Evolutionary conservation across 768 basidiomycete species (phyloP), one percentile per base, ranked within the genome.

Genomic region (Leccinum rimulosum): DNA sequence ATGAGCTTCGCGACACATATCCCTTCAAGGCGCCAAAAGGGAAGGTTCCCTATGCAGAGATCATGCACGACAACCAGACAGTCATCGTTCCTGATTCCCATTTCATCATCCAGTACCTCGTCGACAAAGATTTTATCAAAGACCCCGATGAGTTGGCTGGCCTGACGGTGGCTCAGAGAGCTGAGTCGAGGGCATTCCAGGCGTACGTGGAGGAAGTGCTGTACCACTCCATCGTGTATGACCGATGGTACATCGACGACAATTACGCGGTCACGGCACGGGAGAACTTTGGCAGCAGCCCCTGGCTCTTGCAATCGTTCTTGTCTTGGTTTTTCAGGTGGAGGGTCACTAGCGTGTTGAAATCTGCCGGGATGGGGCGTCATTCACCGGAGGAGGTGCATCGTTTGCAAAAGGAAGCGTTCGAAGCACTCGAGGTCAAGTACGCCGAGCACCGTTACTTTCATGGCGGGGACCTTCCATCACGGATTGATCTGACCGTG

Each of bases 121-220:
- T 74, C 11, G 65, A 69, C 19, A 61, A 62, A 1, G 59, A 50
- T 11, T 57, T 75, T 11, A 25, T 66, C 54, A 57, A 62, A 27
- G 73, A 75, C 49, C 71, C 69, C 4, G 73, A 74, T 40, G 58
- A 65, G 5, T 33, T 61, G 17, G 73, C 70, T 0, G 61, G 60
- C 7, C 47, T 74, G 59, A 69, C 74, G 4, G 14, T 64, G 1
- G 61, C 31, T 22, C 71, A 75, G 58, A 66, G 22, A 51, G 73
- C 66, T 49, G 73, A 74, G 50, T 74, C 74, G 27, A 64, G 74
- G 56, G 74, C 74, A 15, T 73, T 71, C 54, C 73, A 74, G 33
- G 71, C 64, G 12, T 74, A 66, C 48, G 25, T 74, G 28, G 73
- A 74, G 55, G 73, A 74, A 31, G 7, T 67, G 51, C 10, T 75